Conservation (phyloP, 352 stramenopile species). For the Phytophthora cajani region DNA sequence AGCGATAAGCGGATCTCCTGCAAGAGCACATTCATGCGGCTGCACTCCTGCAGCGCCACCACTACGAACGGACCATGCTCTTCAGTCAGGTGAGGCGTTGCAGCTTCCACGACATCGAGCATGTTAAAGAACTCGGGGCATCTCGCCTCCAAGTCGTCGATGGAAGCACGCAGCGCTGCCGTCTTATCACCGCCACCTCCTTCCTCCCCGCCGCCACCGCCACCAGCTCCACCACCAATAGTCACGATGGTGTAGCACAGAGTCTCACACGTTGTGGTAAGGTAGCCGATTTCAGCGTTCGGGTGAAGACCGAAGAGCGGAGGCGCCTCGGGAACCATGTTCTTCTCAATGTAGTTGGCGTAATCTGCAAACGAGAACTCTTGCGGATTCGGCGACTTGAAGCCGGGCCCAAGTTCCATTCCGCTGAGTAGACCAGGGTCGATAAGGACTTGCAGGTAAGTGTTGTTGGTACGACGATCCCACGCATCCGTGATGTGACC, state of each 20-base stretch:
- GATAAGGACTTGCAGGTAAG: constrained; percentile 92
- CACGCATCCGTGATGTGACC: constrained; percentile 96
- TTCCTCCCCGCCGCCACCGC: constrained; percentile 35
- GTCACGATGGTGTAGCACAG: constrained; percentile 95
- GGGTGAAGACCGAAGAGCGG: constrained; percentile 95
- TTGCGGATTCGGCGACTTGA: constrained; percentile 91
- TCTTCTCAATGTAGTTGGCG: constrained; percentile 93
- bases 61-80: constrained; percentile 94
- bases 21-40: constrained; percentile 94
- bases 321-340: constrained; percentile 93
- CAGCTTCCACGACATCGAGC: constrained; percentile 90
- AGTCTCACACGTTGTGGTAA: constrained; percentile 92
- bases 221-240: constrained; percentile 82
- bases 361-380: constrained; percentile 87
- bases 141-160: constrained; percentile 91
- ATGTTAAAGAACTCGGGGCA: constrained; percentile 94
- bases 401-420: constrained; percentile 95
- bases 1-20: constrained; percentile 92
- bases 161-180: constrained; percentile 78
- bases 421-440: constrained; percentile 84
- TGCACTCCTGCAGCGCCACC: constrained; percentile 95
- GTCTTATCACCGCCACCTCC: constrained; percentile 81
- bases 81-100: constrained; percentile 87
- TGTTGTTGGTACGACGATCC: constrained; percentile 96
- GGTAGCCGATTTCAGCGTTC: constrained; percentile 96